A percentile compares a stretch with the other conserved stretches of the same genome.
Conservation (phyloP, 345 rosid species). For the Aethionema arabicum region DNA sequence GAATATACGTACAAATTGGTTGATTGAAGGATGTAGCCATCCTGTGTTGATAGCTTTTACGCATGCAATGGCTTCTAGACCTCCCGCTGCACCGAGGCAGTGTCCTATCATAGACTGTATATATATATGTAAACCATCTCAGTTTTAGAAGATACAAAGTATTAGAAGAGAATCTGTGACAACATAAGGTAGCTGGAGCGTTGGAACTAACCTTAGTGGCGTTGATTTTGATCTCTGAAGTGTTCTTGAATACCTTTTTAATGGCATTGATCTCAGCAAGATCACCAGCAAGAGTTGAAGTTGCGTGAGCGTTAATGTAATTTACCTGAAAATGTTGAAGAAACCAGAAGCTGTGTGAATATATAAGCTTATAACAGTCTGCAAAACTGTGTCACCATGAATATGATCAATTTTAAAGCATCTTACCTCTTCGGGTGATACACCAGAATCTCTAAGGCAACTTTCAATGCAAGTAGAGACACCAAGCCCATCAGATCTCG, state of each 20-base stretch:
- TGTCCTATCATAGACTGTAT: conserved; percentile 97
- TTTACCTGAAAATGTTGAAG: conserved; percentile 63
- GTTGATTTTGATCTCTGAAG: conserved; percentile 83
- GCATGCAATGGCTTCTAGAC: conserved; percentile 90
- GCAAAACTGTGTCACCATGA: too few relatives aligned
- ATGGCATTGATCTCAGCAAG: conserved; percentile 97
- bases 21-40: conserved; percentile 93
- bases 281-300: conserved; percentile 98
- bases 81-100: conserved; percentile 99
- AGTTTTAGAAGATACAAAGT: background rate
- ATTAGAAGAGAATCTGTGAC: background rate
- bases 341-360: background rate
- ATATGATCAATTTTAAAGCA: too few relatives aligned
- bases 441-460: conserved; percentile 97
- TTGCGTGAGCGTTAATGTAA: conserved; percentile 96
- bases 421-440: conserved; percentile 89
- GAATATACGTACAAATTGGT: conserved; percentile 75
- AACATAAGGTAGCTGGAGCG: conserved; percentile 14
- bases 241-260: conserved; percentile 85
- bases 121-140: conserved; percentile 3
- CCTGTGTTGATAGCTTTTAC: conserved; percentile 90
- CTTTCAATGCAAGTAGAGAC: conserved; percentile 94
- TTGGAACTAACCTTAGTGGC: conserved; percentile 76
- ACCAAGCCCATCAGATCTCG: conserved; percentile 99
- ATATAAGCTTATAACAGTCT: background rate